These are phyloP conservation scores for Flaveria brownii DNA, from an alignment of 129 eudicot genomes.

Conservation along the genomic window DNA sequence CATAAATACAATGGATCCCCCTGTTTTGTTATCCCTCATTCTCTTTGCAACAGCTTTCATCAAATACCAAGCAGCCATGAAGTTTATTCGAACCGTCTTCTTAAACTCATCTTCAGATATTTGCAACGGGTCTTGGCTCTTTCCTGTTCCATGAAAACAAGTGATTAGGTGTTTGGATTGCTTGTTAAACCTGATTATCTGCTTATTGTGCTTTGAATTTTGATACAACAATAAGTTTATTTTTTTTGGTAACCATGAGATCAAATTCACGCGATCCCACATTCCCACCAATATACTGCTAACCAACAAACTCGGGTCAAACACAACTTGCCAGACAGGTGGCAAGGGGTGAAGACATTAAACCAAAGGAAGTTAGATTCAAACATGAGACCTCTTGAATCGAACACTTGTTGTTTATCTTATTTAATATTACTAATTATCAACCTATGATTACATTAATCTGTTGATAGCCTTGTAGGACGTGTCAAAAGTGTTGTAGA, in stretches of 20 bases:
- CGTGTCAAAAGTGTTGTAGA: no score
- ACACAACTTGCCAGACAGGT: no score
- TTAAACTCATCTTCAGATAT: conserved; percentile 68
- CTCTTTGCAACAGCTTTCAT: conserved; percentile 69
- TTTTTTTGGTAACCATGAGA: background rate
- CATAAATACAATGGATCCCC: conserved; percentile 83
- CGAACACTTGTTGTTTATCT: no score
- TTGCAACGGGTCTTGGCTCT: conserved; percentile 72
- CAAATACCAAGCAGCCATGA: conserved; percentile 82
- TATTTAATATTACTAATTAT: no score
- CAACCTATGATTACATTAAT: no score
- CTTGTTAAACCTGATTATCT: background rate
- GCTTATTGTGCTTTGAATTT: background rate
- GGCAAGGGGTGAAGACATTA: no score
- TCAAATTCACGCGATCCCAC: no score
- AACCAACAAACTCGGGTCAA: no score
- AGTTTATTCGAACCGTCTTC: conserved; percentile 75
- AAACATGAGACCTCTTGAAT: no score
- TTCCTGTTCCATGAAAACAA: conserved; percentile 60
- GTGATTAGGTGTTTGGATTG: background rate
- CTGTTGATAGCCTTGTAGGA: no score
- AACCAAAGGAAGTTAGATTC: no score
- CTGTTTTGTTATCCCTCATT: conserved; percentile 83
- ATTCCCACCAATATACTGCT: no score
- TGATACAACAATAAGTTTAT: background rate